phyloP scores from a whole-genome alignment of 225 moss, liverwort and hornwort species.

The Pseudisothecium myosuroides region DNA sequence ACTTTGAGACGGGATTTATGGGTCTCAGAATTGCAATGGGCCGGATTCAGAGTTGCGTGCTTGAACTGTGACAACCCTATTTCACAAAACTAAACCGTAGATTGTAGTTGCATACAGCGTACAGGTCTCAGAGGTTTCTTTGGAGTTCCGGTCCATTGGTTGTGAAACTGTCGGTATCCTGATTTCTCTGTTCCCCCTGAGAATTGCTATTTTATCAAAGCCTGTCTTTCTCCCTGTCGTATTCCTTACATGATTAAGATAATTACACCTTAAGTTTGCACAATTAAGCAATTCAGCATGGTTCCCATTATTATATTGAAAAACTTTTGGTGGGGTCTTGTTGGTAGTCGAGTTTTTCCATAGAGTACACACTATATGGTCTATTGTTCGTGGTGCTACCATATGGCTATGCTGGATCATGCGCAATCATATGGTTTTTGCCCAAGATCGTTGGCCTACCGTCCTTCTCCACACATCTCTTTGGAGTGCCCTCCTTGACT shows the following conservation, averaged over 20 bases:
- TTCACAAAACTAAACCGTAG: background rate
- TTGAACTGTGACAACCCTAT: background rate
- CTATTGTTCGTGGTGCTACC: too few relatives aligned
- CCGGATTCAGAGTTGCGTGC: background rate
- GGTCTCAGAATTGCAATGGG: background rate
- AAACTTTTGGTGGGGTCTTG: too few relatives aligned
- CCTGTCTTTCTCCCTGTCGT: background rate
- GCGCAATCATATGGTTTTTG: too few relatives aligned
- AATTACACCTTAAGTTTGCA: too few relatives aligned
- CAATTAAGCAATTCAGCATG: too few relatives aligned
- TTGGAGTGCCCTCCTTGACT: too few relatives aligned
- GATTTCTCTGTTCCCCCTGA: background rate
- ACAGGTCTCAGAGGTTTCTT: background rate
- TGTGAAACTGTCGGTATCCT: background rate
- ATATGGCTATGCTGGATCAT: too few relatives aligned
- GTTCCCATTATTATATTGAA: too few relatives aligned
- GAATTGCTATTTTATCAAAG: background rate
- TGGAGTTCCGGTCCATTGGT: background rate
- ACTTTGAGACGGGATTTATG: background rate
- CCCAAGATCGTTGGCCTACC: too few relatives aligned
- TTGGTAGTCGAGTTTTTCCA: too few relatives aligned
- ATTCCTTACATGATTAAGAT: background rate
- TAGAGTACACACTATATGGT: too few relatives aligned
- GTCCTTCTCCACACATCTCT: too few relatives aligned
- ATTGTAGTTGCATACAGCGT: background rate